Evolutionary conservation across 179 eudicot species (phyloP).

Genomic region (Amaranthus tricolor): DNA sequence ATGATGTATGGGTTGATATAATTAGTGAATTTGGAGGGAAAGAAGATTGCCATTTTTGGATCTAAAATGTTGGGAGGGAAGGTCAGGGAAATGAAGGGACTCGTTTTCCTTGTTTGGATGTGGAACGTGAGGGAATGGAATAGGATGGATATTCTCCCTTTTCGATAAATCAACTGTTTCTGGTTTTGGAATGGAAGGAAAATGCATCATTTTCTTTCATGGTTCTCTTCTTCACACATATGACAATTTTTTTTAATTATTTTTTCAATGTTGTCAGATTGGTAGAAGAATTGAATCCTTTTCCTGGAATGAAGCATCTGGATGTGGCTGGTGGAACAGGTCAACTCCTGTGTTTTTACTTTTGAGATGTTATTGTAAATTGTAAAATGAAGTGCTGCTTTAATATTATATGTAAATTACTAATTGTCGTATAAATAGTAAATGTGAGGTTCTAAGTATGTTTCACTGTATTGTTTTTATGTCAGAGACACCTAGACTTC

Average conservation of each 20-base stretch:
- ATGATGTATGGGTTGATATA: background rate
- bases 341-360: conserved; percentile 21
- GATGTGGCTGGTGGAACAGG: conserved; percentile 99
- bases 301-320: conserved; percentile 97
- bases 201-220: background rate
- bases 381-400: background rate
- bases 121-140: background rate
- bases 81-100: background rate
- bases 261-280: conserved; percentile 40
- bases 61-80: too few species aligned
- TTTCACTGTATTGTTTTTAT: background rate
- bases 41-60: too few species aligned
- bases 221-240: background rate
- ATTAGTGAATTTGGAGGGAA: background rate
- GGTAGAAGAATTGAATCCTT: conserved; percentile 85
- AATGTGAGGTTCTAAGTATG: background rate
- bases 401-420: background rate
- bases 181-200: background rate
- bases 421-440: background rate
- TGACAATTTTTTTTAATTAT: background rate
- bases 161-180: background rate
- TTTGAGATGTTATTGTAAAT: background rate
- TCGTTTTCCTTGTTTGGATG: background rate
- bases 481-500: background rate
- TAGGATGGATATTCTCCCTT: background rate